Conservation (phyloP, 1,284 basidiomycete genomes). For the Ganoderma meredithae region DNA sequence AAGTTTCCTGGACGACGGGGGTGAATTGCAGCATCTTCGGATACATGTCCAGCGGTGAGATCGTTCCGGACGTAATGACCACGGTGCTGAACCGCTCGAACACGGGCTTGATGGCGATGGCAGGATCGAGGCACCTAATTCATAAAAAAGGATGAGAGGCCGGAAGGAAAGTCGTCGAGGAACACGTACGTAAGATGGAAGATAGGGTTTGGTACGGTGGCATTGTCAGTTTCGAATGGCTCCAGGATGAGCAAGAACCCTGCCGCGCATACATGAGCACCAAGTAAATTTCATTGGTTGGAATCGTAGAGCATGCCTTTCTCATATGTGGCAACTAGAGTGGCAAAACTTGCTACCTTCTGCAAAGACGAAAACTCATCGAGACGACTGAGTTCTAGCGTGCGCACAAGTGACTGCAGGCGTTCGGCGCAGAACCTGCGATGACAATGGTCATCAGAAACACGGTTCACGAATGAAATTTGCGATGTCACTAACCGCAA, state of each 20-base stretch:
- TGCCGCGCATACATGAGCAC: constrained; percentile 40
- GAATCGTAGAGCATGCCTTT: constrained; percentile 66
- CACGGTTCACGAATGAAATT: constrained; percentile 11
- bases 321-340: constrained; percentile 97
- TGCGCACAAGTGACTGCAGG: constrained; percentile 92
- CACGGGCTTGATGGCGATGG: constrained; percentile 96
- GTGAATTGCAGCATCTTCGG: constrained; percentile 99
- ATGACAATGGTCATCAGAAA: constrained; percentile 20
- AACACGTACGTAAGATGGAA: constrained; percentile 92
- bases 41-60: constrained; percentile 99
- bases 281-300: not conserved
- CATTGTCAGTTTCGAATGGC: constrained; percentile 98
- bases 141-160: not conserved
- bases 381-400: constrained; percentile 88
- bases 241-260: constrained; percentile 98
- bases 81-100: constrained; percentile 99
- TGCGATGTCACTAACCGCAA: constrained; percentile 65
- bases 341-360: constrained; percentile 97
- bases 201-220: constrained; percentile 98
- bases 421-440: constrained; percentile 95
- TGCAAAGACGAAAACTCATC: constrained; percentile 95
- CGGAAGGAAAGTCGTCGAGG: constrained; percentile 10
- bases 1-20: constrained; percentile 96
- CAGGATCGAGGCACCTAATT: constrained; percentile 92
- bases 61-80: constrained; percentile 98